Base-by-base conservation (phyloP, 768 basidiomycete genomes). In the Phaeotremella fagi region DNA sequence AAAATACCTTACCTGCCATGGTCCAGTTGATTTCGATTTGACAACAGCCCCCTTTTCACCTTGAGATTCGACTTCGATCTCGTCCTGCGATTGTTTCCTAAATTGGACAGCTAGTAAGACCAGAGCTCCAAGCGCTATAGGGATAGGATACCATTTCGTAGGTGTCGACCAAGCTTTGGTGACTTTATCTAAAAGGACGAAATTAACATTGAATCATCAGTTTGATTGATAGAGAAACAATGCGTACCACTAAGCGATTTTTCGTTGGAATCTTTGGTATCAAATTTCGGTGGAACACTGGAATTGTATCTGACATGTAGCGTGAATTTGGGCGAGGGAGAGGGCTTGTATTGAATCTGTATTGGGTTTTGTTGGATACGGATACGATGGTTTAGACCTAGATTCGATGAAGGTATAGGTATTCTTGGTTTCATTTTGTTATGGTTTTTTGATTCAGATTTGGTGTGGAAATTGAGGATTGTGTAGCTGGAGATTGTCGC, bases 91-190 rank as follows among this genome's bases (percentile, higher is more conserved):
- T 45, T 66, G 48, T 59, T 68, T 66, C 15, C 64, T 52, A 36
- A 55, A 67, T 46, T 72, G 63, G 15, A 74, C 66, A 23, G 63
- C 72, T 12, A 74, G 48, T 28, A 94, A 84, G 26, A 94, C 81
- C n/a, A 90, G 79, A 1, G 89, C 90, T 31, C 90, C 90, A 25
- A 91, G 85, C 11, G 88, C 89, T 51, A 94, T 76, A 15, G 91
- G 91, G 41, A 97, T 81, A 9, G 92, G 92, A 63, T 92, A 94
- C 92, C 92, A 98, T 75, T 84, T 88, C 29, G 87, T 91, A 0
- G 90, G 89, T 0, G 92, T 91, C 66, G 84, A 78, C 4, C 65
- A 67, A 18, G 59, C 65, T 44, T 55, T 52, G 22, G 54, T 37
- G 35, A 49, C 20, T 36, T 27, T 23, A 16, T 50, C 15, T 38